Evolutionary conservation across 164 flowering plant genomes (phyloP).

Genomic region (Aristolochia californica): DNA sequence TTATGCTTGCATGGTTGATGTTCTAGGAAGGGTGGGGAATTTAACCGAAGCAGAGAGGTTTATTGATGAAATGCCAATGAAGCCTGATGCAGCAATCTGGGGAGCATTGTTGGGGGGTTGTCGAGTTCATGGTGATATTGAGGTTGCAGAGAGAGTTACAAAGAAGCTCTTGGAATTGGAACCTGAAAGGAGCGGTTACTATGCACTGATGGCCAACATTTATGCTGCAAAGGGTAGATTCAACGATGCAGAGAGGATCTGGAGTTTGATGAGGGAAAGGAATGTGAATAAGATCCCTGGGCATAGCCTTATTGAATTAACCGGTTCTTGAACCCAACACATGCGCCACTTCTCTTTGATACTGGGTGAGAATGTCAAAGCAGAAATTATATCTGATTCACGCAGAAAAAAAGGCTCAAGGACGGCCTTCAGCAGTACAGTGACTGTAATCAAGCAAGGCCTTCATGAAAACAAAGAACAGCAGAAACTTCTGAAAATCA

Average conservation of each 20-base stretch:
- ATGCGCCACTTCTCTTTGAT: not conserved
- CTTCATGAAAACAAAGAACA: too few relatives aligned
- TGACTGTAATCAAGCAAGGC: too few relatives aligned
- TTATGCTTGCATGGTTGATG: constrained; percentile 19
- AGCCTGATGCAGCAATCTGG: constrained; percentile 17
- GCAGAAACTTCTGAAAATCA: too few relatives aligned
- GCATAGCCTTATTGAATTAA: constrained; percentile 11
- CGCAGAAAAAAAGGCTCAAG: too few relatives aligned
- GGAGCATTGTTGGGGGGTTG: constrained; percentile 14
- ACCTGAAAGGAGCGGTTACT: constrained; percentile 13
- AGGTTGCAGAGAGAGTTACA: constrained; percentile 15
- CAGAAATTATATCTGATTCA: not conserved
- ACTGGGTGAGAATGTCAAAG: constrained; percentile 1
- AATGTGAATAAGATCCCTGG: constrained; percentile 17
- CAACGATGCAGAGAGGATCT: constrained; percentile 14
- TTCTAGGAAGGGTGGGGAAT: constrained; percentile 16
- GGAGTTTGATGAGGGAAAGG: constrained; percentile 12
- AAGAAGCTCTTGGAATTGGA: constrained; percentile 10
- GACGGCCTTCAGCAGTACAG: too few relatives aligned
- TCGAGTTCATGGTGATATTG: constrained; percentile 14
- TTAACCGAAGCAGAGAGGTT: constrained; percentile 19
- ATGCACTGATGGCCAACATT: constrained; percentile 18
- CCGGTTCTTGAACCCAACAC: not conserved
- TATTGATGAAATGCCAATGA: constrained; percentile 12
- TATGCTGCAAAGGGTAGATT: constrained; percentile 16